These are phyloP conservation scores for Elsinoe australis DNA, from an alignment of 2,329 filamentous ascomycete species.

Conservation along the genomic window DNA sequence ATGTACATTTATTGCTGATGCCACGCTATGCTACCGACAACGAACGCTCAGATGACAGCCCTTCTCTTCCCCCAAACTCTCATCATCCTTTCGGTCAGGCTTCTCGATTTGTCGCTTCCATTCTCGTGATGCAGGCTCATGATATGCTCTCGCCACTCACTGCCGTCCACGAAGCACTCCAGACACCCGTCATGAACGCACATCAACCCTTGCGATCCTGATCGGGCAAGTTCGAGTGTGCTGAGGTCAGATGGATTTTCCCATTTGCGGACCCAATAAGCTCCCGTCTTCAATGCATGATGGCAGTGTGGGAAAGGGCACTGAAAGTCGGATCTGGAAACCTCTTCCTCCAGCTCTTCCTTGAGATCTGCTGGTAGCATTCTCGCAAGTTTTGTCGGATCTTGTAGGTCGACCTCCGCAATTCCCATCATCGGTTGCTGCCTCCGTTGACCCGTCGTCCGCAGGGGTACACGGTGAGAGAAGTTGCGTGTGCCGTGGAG, in stretches of 20 bases:
- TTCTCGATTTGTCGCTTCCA: background rate
- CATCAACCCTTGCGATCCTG: background rate
- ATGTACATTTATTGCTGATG: background rate
- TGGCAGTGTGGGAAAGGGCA: conserved; percentile 10
- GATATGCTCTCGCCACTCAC: conserved; percentile 25
- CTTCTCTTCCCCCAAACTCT: conserved; percentile 1
- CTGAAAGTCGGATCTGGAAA: background rate
- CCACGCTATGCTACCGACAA: background rate
- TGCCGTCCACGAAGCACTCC: conserved; percentile 21
- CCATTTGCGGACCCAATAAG: conserved; percentile 1
- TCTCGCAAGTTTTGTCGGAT: background rate
- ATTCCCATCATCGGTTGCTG: no score
- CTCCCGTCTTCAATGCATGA: background rate
- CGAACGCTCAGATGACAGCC: background rate
- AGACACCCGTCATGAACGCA: conserved; percentile 25
- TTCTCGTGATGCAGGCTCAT: conserved; percentile 24
- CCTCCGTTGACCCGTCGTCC: no score
- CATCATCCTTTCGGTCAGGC: background rate
- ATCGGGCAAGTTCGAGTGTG: background rate
- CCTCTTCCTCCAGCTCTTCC: background rate
- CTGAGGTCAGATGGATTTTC: background rate
- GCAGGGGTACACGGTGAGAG: background rate
- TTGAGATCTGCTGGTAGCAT: background rate
- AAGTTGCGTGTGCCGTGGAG: background rate
- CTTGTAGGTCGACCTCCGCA: no score